Base-by-base conservation (phyloP, 1,139 yeast genomes). In the Blastobotrys proliferans region DNA sequence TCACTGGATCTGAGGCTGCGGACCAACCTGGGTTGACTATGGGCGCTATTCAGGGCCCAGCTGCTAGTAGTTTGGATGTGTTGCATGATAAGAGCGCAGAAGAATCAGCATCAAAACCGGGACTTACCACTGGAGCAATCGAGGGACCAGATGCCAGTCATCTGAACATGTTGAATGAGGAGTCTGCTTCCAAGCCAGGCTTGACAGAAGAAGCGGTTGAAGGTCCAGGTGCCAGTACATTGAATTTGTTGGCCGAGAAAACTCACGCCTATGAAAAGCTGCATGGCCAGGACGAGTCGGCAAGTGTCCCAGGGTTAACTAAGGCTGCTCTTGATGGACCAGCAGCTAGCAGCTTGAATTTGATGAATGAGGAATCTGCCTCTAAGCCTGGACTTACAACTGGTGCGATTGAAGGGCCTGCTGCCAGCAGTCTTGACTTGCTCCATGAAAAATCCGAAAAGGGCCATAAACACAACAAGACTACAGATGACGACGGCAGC, bases 101-200 rank as follows among this genome's bases (percentile, higher is more conserved):
- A 19, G 30, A 35, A 17, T 13, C 27, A 21, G 30, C 40, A 4
- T 8, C 6, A 3, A 17, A 6, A 9, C 9, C 20, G 8, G 40
- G 40, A n/a, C 19, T 37, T 10, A 29, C 40, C 13, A 30, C 34
- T 24, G 41, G 31, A 8, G 36, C 35, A 8, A 3, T 38, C 4
- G 41, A 30, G 11, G 41, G 41, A n/a, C 37, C 37, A 32, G 32
- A 24, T 19, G 42, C 14, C 11, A 25, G 33, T n/a, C 14, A 29
- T 16, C n/a, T 22, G 22, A 17, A 13, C 6, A 9, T 20, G 11
- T 9, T 3, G 11, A 22, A 19, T 22, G 35, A 29, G 9, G 37
- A 25, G 6, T 6, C 25, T 24, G 43, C 37, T 16, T 17, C 16
- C 19, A 17, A 19, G 4, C 11, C 10, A 20, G 38, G 38, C 9